Evolutionary conservation across 2,329 filamentous ascomycete genomes (phyloP), one percentile per base, ranked within the genome.

Genomic region (Diatrype stigma): DNA sequence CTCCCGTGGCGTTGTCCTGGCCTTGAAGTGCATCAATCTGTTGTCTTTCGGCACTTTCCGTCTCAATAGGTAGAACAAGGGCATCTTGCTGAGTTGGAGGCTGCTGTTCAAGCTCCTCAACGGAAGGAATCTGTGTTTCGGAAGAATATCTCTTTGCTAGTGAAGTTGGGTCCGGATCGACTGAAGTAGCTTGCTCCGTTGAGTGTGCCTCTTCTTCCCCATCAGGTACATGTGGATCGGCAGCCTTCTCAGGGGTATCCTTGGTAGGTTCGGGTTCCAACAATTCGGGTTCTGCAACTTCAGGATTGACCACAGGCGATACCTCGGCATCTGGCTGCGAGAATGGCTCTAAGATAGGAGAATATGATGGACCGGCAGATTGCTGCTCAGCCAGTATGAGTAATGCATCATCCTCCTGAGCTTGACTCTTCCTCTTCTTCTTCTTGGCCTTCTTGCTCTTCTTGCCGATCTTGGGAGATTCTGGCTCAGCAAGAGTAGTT

Each of bases 401-500:
- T 23, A 53, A 32, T 6, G 45, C 32, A 37, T 51, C 57, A 32
- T 44, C 44, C 10, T 58, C 56, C 37, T 53, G 37, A 30, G 48
- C 30, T 40, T 56, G 50, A 35, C 51, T 57, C 14, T 19, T 48
- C n/a, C 47, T 50, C 38, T 61, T 59, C 48, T 61, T 56, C 23
- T 53, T 45, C 16, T 48, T 46, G 12, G 21, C 22, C 17, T 35
- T 32, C 49, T 68, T 67, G 48, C 52, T 60, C 53, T 66, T 68
- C 59, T 65, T 66, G 35, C 52, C 49, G 17, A 50, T 17, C 6
- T 48, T 23, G 3, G 59, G 51, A 8, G 51, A 47, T 44, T 64
- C 59, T n/a, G 60, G 59, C 30, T 60, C 54, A 3, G 46, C 46
- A 44, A 28, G 34, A 37, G 34, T 16, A n/a, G 50, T 19, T 47